Evolutionary conservation across 2,329 filamentous ascomycete species (phyloP), one percentile per base, ranked within the genome.

Genomic region (Orbilia oligospora): DNA sequence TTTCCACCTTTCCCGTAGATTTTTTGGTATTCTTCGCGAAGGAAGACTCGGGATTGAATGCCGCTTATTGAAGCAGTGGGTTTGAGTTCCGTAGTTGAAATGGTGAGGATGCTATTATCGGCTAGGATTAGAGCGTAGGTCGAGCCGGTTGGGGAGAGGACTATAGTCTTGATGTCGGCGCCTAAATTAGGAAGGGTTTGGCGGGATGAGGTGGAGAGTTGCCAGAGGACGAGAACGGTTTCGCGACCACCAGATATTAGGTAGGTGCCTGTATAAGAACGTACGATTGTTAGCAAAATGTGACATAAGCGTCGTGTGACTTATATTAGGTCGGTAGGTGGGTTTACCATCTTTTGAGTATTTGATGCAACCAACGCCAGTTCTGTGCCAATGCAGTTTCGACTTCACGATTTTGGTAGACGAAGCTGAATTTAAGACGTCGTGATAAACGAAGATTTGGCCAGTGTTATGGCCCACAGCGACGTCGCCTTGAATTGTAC

Each of bases 231-330:
- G 49, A 99, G 87, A 20, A 93, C 92, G 6, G 93, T 94, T 85
- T 99, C 96, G 22, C 90, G 90, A 36, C 96, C 96, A 83, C 96
- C 96, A 71, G 96, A 98, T 66, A 99, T 91, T 76, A 99, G 86
- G 84, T 99, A 99, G 83, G 97, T 94, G 64, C 93, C 93, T 96
- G 81, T 48, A 80, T 51, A 2, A 27, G 9, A 48, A 48, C 5
- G 8, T 46, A 5, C 5, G 9, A 48, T 80, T 79, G 58, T 64
- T 55, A 30, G 24, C 55, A 65, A 41, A 48, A 46, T 38, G n/a
- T 10, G 3, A 36, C 2, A 22, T 36, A 30, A 58, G 20, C 2
- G 6, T 18, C 5, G 16, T 27, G 14, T 8, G 51, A 9, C n/a
- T n/a, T n/a, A 18, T 12, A n/a, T 51, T 8, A 67, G 16, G n/a